phyloP scores from a whole-genome alignment of 139 green algal genomes.

The Chlamydomonas sp. region DNA sequence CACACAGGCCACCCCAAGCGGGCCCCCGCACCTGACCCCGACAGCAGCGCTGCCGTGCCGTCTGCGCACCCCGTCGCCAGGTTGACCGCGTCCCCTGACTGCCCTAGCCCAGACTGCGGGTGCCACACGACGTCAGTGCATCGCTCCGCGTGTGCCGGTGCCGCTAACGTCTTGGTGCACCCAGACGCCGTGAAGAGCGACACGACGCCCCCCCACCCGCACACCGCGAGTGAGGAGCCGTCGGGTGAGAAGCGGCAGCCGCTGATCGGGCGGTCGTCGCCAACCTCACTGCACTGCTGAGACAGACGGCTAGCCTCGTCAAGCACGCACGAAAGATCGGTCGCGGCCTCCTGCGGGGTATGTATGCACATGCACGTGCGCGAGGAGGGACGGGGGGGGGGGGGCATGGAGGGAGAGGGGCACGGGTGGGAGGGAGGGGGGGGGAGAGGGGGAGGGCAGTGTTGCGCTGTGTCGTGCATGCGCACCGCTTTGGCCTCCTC shows the following conservation, averaged over 20 bases:
- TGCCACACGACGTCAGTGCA: constrained; percentile 83
- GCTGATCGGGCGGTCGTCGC: constrained; percentile 76
- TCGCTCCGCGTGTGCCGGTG: constrained; percentile 65
- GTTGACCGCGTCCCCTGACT: constrained; percentile 11
- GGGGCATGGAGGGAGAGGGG: neutral
- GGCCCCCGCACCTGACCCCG: constrained; percentile 2
- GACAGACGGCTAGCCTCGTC: neutral
- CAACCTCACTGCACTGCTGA: constrained; percentile 68
- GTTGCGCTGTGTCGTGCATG: too few species aligned
- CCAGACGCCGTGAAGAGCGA: constrained; percentile 61
- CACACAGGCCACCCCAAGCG: too few species aligned
- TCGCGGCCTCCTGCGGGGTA: too few species aligned
- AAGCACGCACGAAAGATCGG: too few species aligned
- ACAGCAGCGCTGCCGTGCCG: constrained; percentile 32
- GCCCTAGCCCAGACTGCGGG: constrained; percentile 30
- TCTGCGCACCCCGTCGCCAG: constrained; percentile 69
- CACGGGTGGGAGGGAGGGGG: neutral
- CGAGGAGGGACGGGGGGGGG: too few species aligned
- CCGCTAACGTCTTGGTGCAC: constrained; percentile 29
- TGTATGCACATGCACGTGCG: too few species aligned
- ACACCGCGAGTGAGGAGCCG: constrained; percentile 49
- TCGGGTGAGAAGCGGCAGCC: constrained; percentile 67
- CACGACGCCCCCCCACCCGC: constrained; percentile 64
- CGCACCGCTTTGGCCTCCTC: constrained; percentile 36
- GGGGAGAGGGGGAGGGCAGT: neutral